Percentiles rank a stretch among this genome's conserved stretches.
Conservation (phyloP, 2,329 filamentous ascomycete species). For the Neocatenulostroma microsporum region DNA sequence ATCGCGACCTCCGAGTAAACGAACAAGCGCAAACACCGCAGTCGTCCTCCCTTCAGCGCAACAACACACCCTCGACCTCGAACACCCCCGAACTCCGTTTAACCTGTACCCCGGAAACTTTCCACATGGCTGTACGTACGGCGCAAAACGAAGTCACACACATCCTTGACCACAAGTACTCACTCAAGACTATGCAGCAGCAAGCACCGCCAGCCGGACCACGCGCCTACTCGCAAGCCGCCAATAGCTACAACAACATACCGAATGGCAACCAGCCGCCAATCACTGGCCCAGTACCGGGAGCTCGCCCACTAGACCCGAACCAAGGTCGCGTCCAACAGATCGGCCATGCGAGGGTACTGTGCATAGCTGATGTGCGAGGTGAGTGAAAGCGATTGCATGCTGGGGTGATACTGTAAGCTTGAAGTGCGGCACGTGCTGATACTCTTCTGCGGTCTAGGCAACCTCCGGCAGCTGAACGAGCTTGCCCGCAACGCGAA, state of each 20-base stretch:
- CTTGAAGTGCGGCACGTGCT: slow-evolving; percentile 8
- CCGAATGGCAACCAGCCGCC: slow-evolving; percentile 37
- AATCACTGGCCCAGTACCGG: slow-evolving; percentile 29
- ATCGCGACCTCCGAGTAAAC: no score
- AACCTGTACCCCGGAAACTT: slow-evolving; percentile 10
- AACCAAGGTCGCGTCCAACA: slow-evolving; percentile 48
- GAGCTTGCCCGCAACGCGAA: slow-evolving; percentile 90
- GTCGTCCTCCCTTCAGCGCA: no score
- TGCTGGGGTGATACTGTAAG: no score
- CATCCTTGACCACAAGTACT: slow-evolving; percentile 5
- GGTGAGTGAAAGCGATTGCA: slow-evolving; percentile 28
- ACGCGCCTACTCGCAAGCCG: slow-evolving; percentile 42
- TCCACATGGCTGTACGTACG: slow-evolving; percentile 9
- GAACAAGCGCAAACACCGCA: no score
- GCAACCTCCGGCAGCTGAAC: slow-evolving; percentile 91
- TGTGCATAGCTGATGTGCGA: slow-evolving; percentile 48
- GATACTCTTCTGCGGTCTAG: slow-evolving; percentile 45
- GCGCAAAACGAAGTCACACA: not conserved
- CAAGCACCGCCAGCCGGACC: slow-evolving; percentile 46
- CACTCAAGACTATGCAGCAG: slow-evolving; percentile 22
- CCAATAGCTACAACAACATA: no score
- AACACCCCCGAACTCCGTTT: slow-evolving; percentile 10
- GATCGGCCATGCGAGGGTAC: slow-evolving; percentile 40
- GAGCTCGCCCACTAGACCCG: slow-evolving; percentile 41
- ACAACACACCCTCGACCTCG: no score